These are phyloP conservation scores for Passiflora organensis DNA, from an alignment of 345 rosid species.

Conservation along the genomic window DNA sequence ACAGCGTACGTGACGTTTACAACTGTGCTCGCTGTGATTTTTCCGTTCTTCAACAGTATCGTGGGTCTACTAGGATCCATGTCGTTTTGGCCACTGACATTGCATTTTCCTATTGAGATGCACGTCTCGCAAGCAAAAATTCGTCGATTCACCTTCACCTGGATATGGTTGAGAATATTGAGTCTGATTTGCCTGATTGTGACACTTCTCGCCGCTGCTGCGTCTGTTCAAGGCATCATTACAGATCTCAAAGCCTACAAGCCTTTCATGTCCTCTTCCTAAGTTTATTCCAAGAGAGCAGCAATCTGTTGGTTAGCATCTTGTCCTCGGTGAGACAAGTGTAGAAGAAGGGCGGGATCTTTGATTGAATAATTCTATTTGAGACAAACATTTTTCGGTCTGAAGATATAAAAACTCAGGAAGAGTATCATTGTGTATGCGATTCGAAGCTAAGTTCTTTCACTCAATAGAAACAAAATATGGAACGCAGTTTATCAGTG, in stretches of 20 bases:
- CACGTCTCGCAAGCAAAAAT: slow-evolving; percentile 12
- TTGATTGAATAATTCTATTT: no score
- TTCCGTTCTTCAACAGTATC: slow-evolving; percentile 24
- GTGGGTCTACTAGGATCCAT: slow-evolving; percentile 14
- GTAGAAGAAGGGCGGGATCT: no score
- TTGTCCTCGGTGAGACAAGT: no score
- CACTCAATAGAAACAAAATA: no score
- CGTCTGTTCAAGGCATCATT: slow-evolving; percentile 16
- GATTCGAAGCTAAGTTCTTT: no score
- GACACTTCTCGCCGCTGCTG: slow-evolving; percentile 8
- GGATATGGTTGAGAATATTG: slow-evolving; percentile 17
- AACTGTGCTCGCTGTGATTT: slow-evolving; percentile 1
- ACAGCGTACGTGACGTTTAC: background rate
- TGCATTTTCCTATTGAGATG: slow-evolving; percentile 18
- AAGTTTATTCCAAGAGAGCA: no score
- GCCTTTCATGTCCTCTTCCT: slow-evolving; percentile 16
- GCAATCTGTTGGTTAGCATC: no score
- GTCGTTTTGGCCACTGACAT: slow-evolving; percentile 15
- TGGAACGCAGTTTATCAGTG: no score
- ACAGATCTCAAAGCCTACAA: slow-evolving; percentile 2
- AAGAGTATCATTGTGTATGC: no score
- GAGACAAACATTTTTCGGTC: no score
- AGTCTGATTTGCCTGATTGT: slow-evolving; percentile 13
- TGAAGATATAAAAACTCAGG: no score
- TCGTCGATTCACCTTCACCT: slow-evolving; percentile 2